Evolutionary conservation across 2,329 filamentous ascomycete genomes (phyloP).

Genomic region (Neonectria punicea): DNA sequence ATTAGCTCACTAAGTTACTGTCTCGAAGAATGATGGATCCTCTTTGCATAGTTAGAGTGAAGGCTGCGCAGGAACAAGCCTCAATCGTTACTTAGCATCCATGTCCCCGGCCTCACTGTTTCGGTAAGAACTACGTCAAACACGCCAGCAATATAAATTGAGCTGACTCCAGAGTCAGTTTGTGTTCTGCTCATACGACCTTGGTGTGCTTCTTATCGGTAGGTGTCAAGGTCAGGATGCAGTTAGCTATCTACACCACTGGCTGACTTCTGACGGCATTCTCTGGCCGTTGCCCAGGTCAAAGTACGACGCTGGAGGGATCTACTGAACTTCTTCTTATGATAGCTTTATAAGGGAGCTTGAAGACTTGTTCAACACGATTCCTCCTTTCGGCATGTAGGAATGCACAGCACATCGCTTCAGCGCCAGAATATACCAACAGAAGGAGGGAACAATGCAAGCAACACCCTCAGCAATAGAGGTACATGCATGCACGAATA

Average conservation of each 20-base stretch:
- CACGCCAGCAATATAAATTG: neutral
- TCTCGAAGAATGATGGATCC: too few relatives aligned
- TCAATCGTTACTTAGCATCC: neutral
- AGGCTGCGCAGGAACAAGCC: neutral
- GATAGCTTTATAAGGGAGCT: neutral
- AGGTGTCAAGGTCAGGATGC: too few relatives aligned
- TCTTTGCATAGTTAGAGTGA: too few relatives aligned
- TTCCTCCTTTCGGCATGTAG: neutral
- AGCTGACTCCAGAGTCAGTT: neutral
- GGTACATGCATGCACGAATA: neutral
- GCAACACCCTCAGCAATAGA: neutral
- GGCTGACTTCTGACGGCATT: too few relatives aligned
- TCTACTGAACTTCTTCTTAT: too few relatives aligned
- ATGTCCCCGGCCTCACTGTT: neutral
- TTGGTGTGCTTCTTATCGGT: too few relatives aligned
- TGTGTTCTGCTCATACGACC: neutral
- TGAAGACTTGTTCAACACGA: neutral
- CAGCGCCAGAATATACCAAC: too few relatives aligned
- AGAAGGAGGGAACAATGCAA: neutral
- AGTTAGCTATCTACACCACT: too few relatives aligned
- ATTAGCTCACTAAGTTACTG: too few relatives aligned
- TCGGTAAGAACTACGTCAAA: neutral
- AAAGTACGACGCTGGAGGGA: too few relatives aligned
- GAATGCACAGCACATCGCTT: neutral
- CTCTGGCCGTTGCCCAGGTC: too few relatives aligned